Conservation (phyloP, 2,329 filamentous ascomycete species). For the Talaromyces sp. region DNA sequence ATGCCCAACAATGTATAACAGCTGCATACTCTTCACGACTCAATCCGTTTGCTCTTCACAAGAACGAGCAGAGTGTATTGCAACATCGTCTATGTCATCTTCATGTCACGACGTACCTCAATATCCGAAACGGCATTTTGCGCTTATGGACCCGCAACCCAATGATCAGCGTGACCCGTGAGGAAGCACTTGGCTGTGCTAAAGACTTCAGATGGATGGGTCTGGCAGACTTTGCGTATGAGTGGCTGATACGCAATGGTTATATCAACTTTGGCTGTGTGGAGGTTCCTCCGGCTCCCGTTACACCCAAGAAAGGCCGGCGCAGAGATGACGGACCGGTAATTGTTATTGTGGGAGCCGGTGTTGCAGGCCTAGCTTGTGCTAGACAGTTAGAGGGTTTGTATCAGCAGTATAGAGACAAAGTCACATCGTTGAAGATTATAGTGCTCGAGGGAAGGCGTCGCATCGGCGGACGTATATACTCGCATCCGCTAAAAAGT, state of each 20-base stretch:
- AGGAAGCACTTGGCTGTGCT: slow-evolving; percentile 87
- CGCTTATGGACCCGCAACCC: slow-evolving; percentile 87
- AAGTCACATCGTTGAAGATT: slow-evolving; percentile 65
- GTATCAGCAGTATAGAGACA: slow-evolving; percentile 72
- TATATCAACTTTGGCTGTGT: slow-evolving; percentile 97
- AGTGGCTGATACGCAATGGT: slow-evolving; percentile 85
- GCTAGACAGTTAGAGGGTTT: slow-evolving; percentile 87
- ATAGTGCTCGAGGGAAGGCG: slow-evolving; percentile 82
- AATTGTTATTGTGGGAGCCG: slow-evolving; percentile 83
- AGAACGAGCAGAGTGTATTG: slow-evolving; percentile 76
- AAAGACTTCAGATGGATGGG: slow-evolving; percentile 86
- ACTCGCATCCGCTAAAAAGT: slow-evolving; percentile 70
- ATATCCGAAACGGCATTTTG: slow-evolving; percentile 91
- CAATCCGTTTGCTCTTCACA: slow-evolving; percentile 83
- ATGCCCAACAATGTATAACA: slow-evolving; percentile 85
- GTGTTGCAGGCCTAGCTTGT: slow-evolving; percentile 89
- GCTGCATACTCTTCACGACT: slow-evolving; percentile 86
- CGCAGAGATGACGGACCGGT: slow-evolving; percentile 59
- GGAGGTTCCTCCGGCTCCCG: slow-evolving; percentile 55
- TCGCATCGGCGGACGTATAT: slow-evolving; percentile 86
- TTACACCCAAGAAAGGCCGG: slow-evolving; percentile 38
- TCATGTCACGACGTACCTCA: slow-evolving; percentile 92
- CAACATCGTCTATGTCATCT: slow-evolving; percentile 77
- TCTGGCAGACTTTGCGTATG: slow-evolving; percentile 79
- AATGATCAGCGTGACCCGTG: slow-evolving; percentile 71